These are phyloP conservation scores for Phialophora tarda DNA, from an alignment of 2,329 filamentous ascomycete species.

Conservation along the genomic window DNA sequence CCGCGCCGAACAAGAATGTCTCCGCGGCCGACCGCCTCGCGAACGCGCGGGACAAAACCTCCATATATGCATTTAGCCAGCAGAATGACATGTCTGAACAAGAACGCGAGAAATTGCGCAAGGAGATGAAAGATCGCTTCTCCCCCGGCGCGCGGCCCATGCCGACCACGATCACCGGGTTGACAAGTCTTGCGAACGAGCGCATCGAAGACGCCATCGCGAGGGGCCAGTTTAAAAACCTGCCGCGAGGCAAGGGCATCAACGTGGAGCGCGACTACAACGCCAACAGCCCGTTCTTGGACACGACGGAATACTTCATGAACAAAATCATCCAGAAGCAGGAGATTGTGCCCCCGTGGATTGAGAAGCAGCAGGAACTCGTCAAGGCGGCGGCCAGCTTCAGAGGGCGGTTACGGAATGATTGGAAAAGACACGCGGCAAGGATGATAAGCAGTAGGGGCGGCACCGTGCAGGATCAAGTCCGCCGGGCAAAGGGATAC, in stretches of 20 bases:
- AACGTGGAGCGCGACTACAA: constrained; percentile 73
- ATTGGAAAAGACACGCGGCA: constrained; percentile 85
- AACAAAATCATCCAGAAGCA: constrained; percentile 98
- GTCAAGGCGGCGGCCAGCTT: constrained; percentile 72
- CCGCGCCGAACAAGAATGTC: constrained; percentile 50
- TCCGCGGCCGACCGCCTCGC: constrained; percentile 59
- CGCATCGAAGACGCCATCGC: constrained; percentile 93
- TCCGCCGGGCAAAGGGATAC: constrained; percentile 72
- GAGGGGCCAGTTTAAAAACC: constrained; percentile 84
- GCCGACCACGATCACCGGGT: constrained; percentile 76
- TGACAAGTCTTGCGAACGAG: constrained; percentile 85
- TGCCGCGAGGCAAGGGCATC: constrained; percentile 78
- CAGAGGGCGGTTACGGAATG: constrained; percentile 72
- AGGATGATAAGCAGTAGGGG: constrained; percentile 77
- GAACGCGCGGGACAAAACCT: constrained; percentile 64
- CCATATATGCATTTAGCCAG: constrained; percentile 60
- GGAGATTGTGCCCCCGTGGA: constrained; percentile 95
- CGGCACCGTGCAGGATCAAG: constrained; percentile 74
- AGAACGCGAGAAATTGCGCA: constrained; percentile 73
- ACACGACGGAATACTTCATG: constrained; percentile 97
- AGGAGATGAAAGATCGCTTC: constrained; percentile 82
- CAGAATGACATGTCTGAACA: constrained; percentile 66
- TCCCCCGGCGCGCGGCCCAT: constrained; percentile 72
- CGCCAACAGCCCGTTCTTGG: constrained; percentile 85
- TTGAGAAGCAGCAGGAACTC: constrained; percentile 96